Evolutionary conservation across 352 stramenopile species (phyloP).

Genomic region (Peronosclerospora sorghi): DNA sequence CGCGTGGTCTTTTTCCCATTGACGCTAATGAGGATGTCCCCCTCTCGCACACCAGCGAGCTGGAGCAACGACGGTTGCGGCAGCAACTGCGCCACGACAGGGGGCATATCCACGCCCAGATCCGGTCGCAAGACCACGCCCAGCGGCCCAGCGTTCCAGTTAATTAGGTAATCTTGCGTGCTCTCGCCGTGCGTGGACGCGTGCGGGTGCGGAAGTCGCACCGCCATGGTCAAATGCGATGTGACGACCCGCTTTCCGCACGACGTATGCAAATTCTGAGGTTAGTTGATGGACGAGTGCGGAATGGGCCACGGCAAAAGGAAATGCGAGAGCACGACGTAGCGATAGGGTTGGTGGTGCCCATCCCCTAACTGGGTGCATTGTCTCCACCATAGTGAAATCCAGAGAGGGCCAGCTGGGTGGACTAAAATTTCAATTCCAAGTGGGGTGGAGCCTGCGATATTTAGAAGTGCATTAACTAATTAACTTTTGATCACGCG

Average conservation of each 20-base stretch:
- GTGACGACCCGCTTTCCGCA: background rate
- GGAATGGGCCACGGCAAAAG: background rate
- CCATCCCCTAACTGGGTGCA: too few relatives aligned
- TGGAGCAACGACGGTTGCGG: conserved; percentile 63
- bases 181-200: conserved; percentile 2
- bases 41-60: conserved; percentile 48
- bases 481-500: too few relatives aligned
- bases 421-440: too few relatives aligned
- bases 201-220: conserved; percentile 4
- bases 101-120: conserved; percentile 60
- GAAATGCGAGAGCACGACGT: too few relatives aligned
- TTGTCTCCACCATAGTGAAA: too few relatives aligned
- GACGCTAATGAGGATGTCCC: conserved; percentile 67
- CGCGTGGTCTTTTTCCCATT: conserved; percentile 70
- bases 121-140: conserved; percentile 63
- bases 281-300: background rate
- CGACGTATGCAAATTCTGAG: background rate
- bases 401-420: too few relatives aligned
- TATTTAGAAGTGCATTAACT: too few relatives aligned
- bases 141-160: conserved; percentile 73
- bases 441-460: too few relatives aligned
- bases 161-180: conserved; percentile 75
- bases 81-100: conserved; percentile 61
- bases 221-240: background rate
- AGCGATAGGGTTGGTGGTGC: too few relatives aligned